phyloP scores from a whole-genome alignment of 805 yeast species.

The Spathaspora arborariae region DNA sequence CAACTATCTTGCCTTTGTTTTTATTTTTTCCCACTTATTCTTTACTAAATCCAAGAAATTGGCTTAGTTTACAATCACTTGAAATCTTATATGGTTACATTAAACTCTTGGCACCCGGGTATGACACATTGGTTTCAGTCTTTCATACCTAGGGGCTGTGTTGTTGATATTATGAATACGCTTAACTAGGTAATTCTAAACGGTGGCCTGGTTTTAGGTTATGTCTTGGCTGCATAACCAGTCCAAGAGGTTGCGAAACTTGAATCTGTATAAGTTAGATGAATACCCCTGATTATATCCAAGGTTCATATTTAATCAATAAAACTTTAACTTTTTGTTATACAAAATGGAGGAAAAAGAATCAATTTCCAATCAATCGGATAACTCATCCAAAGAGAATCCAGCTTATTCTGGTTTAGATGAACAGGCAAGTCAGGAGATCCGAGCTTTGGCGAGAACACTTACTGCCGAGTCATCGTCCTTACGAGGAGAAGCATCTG shows the following conservation, averaged over 20 bases:
- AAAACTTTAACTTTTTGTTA: too few species aligned
- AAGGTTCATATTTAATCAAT: not conserved
- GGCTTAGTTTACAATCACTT: too few species aligned
- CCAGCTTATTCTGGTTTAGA: conserved; percentile 34
- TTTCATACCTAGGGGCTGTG: not conserved
- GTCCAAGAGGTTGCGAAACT: not conserved
- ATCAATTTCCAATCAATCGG: conserved; percentile 23
- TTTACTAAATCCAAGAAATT: too few species aligned
- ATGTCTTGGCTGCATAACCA: not conserved
- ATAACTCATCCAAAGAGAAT: conserved; percentile 32
- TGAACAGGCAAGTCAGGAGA: conserved; percentile 25
- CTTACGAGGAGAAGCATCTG: conserved; percentile 18
- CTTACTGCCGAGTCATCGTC: conserved; percentile 19
- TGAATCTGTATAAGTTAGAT: not conserved
- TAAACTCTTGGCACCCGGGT: not conserved
- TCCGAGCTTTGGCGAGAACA: conserved; percentile 43
- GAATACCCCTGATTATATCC: not conserved
- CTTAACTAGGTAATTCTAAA: not conserved
- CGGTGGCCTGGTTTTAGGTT: not conserved
- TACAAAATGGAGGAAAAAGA: conserved; percentile 20
- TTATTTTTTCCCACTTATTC: too few species aligned
- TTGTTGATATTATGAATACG: not conserved
- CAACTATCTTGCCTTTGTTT: too few species aligned
- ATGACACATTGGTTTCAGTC: not conserved
- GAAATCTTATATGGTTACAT: not conserved